Percentiles rank a stretch among this genome's conserved stretches.
Evolutionary conservation across 768 basidiomycete genomes (phyloP).

Genomic region (Termitomyces sp.): DNA sequence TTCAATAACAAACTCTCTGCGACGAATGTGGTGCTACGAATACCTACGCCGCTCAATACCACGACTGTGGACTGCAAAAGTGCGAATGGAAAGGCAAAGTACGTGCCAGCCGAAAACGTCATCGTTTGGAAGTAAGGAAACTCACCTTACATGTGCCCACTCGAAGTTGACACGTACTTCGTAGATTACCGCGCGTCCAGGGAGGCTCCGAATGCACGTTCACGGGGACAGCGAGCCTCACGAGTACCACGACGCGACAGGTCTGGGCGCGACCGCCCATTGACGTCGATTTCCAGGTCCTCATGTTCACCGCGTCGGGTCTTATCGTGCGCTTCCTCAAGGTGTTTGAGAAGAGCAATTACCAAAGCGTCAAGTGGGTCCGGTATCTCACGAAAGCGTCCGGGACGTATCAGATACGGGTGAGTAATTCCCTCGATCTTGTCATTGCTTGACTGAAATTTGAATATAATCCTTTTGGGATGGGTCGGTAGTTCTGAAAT

Average conservation of each 20-base stretch:
- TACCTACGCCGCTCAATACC: constrained; percentile 96
- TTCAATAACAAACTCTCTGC: constrained; percentile 93
- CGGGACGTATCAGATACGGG: constrained; percentile 91
- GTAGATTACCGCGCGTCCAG: constrained; percentile 86
- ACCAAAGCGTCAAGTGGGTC: constrained; percentile 95
- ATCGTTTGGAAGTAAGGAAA: constrained; percentile 93
- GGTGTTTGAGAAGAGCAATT: constrained; percentile 95
- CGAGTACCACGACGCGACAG: constrained; percentile 88
- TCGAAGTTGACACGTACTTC: neutral
- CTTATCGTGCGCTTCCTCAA: constrained; percentile 95
- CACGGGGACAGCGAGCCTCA: constrained; percentile 76
- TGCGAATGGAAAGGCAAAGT: constrained; percentile 92
- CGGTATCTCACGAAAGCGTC: constrained; percentile 92
- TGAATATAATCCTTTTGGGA: neutral
- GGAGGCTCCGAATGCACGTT: constrained; percentile 91
- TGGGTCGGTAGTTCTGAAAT: constrained; percentile 7
- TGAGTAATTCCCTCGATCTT: constrained; percentile 37
- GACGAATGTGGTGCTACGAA: constrained; percentile 86
- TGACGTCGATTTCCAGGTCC: constrained; percentile 96
- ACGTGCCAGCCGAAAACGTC: constrained; percentile 92
- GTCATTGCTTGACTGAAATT: neutral
- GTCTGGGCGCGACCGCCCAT: constrained; percentile 98
- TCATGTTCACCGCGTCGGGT: constrained; percentile 98
- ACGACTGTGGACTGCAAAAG: constrained; percentile 92
- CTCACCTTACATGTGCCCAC: neutral